phyloP scores from a whole-genome alignment of 2,329 filamentous ascomycete genomes.

The Talaromyces pinophilus region DNA sequence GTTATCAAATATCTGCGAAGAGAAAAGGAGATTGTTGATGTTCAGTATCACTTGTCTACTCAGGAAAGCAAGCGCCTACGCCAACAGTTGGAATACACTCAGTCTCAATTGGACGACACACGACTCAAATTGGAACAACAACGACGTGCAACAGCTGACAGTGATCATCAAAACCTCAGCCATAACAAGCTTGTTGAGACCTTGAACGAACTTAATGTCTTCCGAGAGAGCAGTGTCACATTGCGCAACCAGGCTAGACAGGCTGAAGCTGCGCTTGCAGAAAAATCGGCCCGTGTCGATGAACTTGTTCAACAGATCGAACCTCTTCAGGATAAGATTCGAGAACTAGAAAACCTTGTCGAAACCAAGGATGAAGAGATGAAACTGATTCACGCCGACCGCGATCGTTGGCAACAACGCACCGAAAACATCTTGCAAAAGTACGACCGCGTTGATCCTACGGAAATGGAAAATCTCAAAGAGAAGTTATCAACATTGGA shows the following conservation, averaged over 20 bases:
- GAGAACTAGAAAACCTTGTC: conserved; percentile 78
- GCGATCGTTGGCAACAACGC: conserved; percentile 93
- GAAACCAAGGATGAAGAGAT: conserved; percentile 84
- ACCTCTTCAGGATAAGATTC: conserved; percentile 76
- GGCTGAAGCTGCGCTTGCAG: conserved; percentile 71
- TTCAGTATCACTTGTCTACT: conserved; percentile 87
- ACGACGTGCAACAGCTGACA: conserved; percentile 72
- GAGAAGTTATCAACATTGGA: conserved; percentile 69
- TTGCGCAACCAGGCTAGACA: conserved; percentile 83
- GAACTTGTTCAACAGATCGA: conserved; percentile 74
- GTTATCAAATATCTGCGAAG: conserved; percentile 87
- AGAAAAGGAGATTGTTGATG: conserved; percentile 96
- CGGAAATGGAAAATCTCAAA: conserved; percentile 87
- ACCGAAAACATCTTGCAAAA: conserved; percentile 95
- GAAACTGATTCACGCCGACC: conserved; percentile 83
- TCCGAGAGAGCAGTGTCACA: conserved; percentile 90
- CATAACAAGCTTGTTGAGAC: conserved; percentile 93
- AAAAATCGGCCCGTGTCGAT: conserved; percentile 73
- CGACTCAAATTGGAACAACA: conserved; percentile 90
- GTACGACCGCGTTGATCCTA: conserved; percentile 92
- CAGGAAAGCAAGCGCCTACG: conserved; percentile 87
- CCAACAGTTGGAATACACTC: conserved; percentile 84
- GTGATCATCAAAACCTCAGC: conserved; percentile 69
- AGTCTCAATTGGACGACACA: conserved; percentile 84
- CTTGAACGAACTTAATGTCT: conserved; percentile 91